Evolutionary conservation across 225 moss, liverwort and hornwort genomes (phyloP), one percentile per base, ranked within the genome.

Genomic region (Pseudisothecium myosuroides): DNA sequence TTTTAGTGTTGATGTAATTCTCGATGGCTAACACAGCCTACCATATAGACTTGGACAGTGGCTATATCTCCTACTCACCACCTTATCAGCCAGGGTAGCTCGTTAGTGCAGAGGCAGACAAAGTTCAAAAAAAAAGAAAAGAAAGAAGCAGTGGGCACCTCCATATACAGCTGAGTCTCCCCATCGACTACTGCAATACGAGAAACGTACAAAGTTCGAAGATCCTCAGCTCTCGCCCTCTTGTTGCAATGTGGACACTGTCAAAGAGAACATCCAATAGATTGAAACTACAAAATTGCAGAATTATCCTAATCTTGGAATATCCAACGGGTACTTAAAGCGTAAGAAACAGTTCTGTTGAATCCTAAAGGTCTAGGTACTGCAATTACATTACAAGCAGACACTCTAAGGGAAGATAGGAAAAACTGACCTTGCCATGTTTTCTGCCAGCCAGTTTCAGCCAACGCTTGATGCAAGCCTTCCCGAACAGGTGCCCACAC

Each of bases 231-330:
- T 85, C 91, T 97, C 39, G 97, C 96, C 88, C 92, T 94, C 85
- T 93, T 92, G 79, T 97, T 97, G 92, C 97, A 97, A 45, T 97
- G 97, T 59, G 97, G 97, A 89, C 97, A 97, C 96, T 96, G 90
- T 87, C 81, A 85, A 88, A 82, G 47, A 83, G 54, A 90, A 83
- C 39, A 75, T 43, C 87, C 85, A 47, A 79, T 52, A 74, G 32
- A 88, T 86, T 60, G 36, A 76, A 89, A 83, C 80, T 85, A 87
- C 78, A 45, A 72, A 55, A 52, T 60, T 50, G 49, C 49, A 88
- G 54, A 80, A 68, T 62, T 45, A 68, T 19, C 68, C 88, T 31
- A 84, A 66, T 64, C 86, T 65, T 60, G 76, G 83, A 36, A 83
- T 49, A 66, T 41, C 52, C 52, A 83, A 77, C 64, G 6, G 63